Evolutionary conservation across 345 rosid species (phyloP).

Genomic region (Brassica cretica): DNA sequence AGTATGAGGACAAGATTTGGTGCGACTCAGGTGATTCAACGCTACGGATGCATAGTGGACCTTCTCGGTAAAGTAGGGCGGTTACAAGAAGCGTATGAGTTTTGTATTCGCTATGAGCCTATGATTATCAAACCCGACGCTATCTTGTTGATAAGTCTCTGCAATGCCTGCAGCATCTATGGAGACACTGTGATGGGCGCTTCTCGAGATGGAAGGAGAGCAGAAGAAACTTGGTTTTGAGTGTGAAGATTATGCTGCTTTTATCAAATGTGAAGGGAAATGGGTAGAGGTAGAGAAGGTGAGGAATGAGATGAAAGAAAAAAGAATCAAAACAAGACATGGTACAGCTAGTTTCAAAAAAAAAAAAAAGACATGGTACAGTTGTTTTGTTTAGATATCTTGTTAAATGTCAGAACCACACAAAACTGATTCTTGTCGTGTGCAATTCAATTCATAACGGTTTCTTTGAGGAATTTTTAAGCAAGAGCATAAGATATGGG

Average conservation of each 20-base stretch:
- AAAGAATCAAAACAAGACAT: conserved; percentile 4
- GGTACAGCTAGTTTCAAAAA: too few relatives aligned
- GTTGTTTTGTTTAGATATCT: conserved; percentile 13
- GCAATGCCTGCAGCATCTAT: conserved; percentile 51
- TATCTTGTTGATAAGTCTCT: conserved; percentile 51
- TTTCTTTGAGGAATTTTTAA: background rate
- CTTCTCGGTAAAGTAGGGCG: conserved; percentile 57
- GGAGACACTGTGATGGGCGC: conserved; percentile 51
- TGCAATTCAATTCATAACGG: background rate
- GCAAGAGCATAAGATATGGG: background rate
- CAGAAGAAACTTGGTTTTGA: conserved; percentile 8
- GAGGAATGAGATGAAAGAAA: conserved; percentile 39
- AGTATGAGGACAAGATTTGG: conserved; percentile 41
- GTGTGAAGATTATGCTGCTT: conserved; percentile 51
- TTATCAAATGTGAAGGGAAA: conserved; percentile 56
- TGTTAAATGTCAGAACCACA: conserved; percentile 23
- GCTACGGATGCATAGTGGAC: conserved; percentile 56
- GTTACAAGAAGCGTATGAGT: conserved; percentile 50
- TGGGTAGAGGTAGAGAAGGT: conserved; percentile 54
- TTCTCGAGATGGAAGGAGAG: conserved; percentile 36
- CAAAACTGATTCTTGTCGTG: background rate
- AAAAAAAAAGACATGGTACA: too few relatives aligned
- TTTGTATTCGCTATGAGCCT: conserved; percentile 36
- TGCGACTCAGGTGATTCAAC: conserved; percentile 41
- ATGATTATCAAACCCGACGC: conserved; percentile 49